phyloP scores from a whole-genome alignment of 371 early-diverging fungal genomes.

The Mortierella sp. region DNA sequence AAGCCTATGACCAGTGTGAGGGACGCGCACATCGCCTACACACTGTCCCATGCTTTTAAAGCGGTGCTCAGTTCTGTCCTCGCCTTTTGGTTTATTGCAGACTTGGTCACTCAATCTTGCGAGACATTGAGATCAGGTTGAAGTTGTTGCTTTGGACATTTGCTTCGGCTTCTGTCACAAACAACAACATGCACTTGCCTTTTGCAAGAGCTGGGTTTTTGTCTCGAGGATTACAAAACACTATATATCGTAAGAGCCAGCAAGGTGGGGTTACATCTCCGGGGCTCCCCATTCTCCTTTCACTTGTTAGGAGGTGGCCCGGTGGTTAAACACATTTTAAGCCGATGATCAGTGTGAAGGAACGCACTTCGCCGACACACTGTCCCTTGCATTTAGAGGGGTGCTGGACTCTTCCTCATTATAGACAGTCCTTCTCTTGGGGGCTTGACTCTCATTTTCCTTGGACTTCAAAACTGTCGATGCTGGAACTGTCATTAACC shows the following conservation, averaged over 20 bases:
- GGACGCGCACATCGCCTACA: background rate
- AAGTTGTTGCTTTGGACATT: too few species aligned
- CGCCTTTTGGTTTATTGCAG: too few species aligned
- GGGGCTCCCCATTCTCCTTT: background rate
- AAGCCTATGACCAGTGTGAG: conserved; percentile 6
- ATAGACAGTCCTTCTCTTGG: background rate
- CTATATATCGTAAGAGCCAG: background rate
- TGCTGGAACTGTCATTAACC: conserved; percentile 1
- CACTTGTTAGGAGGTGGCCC: background rate
- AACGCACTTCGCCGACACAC: background rate
- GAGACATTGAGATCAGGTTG: too few species aligned
- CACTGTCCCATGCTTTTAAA: conserved; percentile 10
- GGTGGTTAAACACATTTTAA: background rate
- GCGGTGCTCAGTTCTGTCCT: conserved; percentile 3
- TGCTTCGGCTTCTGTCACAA: background rate
- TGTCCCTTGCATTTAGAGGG: conserved; percentile 8
- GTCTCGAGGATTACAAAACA: too few species aligned
- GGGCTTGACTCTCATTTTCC: background rate
- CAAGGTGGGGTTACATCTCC: background rate
- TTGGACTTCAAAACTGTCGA: background rate
- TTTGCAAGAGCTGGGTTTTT: too few species aligned
- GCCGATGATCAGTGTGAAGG: conserved; percentile 3
- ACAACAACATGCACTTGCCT: too few species aligned
- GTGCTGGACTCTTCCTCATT: conserved; percentile 1
- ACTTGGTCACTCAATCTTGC: too few species aligned